phyloP scores from a whole-genome alignment of 257 asterid genomes.

The Solanum lignicaule region DNA sequence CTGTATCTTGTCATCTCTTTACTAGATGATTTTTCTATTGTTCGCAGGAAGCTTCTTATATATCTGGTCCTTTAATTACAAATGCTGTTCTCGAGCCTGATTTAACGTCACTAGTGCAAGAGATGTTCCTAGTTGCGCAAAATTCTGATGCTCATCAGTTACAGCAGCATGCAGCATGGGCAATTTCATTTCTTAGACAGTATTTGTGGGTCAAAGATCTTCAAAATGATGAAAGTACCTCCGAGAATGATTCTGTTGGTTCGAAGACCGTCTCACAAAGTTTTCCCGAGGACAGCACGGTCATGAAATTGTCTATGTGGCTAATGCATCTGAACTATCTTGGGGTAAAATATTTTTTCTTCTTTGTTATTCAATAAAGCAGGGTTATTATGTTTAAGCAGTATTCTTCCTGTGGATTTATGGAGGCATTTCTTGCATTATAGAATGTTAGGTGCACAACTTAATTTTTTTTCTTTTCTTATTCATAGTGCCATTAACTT shows the following conservation, averaged over 20 bases:
- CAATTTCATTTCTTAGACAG: constrained; percentile 78
- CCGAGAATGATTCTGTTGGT: constrained; percentile 28
- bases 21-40: not conserved
- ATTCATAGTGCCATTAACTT: not conserved
- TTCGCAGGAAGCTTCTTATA: constrained; percentile 40
- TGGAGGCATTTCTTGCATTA: not conserved
- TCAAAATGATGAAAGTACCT: constrained; percentile 28
- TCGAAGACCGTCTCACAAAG: constrained; percentile 38
- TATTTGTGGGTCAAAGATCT: constrained; percentile 35
- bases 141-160: constrained; percentile 55
- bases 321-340: constrained; percentile 52
- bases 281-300: constrained; percentile 62
- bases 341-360: constrained; percentile 34
- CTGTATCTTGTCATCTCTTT: not conserved
- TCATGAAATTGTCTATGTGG: constrained; percentile 75
- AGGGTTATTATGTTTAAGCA: not conserved
- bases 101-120: constrained; percentile 57
- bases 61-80: constrained; percentile 44
- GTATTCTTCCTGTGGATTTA: not conserved
- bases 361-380: not conserved
- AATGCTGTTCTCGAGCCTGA: constrained; percentile 52
- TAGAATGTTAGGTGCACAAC: not conserved
- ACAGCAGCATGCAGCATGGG: constrained; percentile 87
- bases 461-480: not conserved
- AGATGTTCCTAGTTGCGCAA: constrained; percentile 70